These are phyloP conservation scores for Populus alba DNA, from an alignment of 345 rosid genomes.

Conservation along the genomic window DNA sequence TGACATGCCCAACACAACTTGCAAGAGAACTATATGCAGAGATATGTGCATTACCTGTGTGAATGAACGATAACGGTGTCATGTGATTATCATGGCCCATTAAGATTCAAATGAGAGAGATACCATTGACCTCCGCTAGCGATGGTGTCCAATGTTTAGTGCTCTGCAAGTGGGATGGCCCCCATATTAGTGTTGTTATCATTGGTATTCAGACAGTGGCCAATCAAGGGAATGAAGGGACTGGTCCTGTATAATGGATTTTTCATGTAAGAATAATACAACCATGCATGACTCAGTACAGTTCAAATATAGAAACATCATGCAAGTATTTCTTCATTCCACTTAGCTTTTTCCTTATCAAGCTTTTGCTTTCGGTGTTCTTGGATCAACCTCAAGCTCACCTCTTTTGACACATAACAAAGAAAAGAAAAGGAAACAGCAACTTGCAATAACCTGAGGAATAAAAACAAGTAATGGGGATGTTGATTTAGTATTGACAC, in stretches of 20 bases:
- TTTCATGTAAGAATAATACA: slow-evolving; percentile 36
- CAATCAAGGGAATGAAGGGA: slow-evolving; percentile 35
- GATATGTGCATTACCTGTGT: slow-evolving; percentile 23
- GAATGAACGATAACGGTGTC: slow-evolving; percentile 28
- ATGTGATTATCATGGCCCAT: slow-evolving; percentile 38
- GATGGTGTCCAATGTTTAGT: slow-evolving; percentile 40
- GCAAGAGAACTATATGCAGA: slow-evolving; percentile 23
- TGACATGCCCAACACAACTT: slow-evolving; percentile 24
- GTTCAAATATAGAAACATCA: slow-evolving; percentile 30
- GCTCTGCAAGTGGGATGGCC: slow-evolving; percentile 55
- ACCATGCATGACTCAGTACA: slow-evolving; percentile 49
- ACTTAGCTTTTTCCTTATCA: slow-evolving; percentile 25
- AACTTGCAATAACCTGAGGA: slow-evolving; percentile 11
- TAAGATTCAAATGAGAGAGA: slow-evolving; percentile 36
- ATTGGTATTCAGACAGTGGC: slow-evolving; percentile 43
- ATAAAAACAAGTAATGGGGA: slow-evolving; percentile 10
- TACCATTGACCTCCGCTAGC: slow-evolving; percentile 43
- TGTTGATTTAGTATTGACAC: slow-evolving; percentile 10
- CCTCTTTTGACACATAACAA: slow-evolving; percentile 19
- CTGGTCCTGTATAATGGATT: slow-evolving; percentile 29
- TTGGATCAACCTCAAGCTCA: slow-evolving; percentile 29
- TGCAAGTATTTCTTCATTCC: slow-evolving; percentile 26
- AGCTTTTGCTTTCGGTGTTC: slow-evolving; percentile 21
- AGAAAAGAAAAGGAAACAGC: slow-evolving; percentile 11
- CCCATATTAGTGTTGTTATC: slow-evolving; percentile 36